phyloP scores from a whole-genome alignment of 164 flowering plant genomes.

The Brasenia schreberi region DNA sequence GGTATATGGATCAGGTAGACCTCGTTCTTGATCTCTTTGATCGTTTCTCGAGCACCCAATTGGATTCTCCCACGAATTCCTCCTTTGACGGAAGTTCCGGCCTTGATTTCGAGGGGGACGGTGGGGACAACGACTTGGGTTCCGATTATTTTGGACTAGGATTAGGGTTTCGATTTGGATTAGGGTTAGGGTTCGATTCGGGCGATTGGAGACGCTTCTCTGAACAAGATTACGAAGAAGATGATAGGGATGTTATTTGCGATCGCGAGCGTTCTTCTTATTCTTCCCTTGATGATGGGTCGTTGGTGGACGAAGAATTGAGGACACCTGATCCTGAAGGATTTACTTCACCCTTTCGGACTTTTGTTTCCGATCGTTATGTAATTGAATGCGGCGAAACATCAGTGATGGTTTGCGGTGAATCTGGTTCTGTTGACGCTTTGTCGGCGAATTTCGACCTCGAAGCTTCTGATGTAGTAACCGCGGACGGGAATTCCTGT shows the following conservation, averaged over 20 bases:
- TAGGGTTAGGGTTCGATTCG: constrained; percentile 21
- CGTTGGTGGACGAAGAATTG: constrained; percentile 9
- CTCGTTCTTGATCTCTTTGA: constrained; percentile 52
- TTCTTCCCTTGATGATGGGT: not conserved
- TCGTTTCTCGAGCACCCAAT: constrained; percentile 19
- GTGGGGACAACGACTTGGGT: constrained; percentile 11
- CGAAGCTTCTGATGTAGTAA: not conserved
- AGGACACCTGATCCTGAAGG: not conserved
- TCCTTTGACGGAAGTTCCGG: constrained; percentile 20
- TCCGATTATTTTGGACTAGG: constrained; percentile 26
- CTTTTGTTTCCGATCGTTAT: constrained; percentile 4
- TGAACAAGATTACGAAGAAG: constrained; percentile 3
- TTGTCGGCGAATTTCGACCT: not conserved
- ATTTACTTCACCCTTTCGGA: not conserved
- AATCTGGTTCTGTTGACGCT: not conserved
- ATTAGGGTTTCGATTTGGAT: constrained; percentile 18
- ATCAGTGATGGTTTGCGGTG: constrained; percentile 2
- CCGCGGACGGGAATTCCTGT: not conserved
- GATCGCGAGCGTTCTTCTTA: not conserved
- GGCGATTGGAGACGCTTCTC: constrained; percentile 25
- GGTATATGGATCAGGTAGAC: constrained; percentile 34
- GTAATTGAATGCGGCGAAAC: constrained; percentile 13
- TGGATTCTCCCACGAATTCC: constrained; percentile 9
- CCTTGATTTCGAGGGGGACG: constrained; percentile 5
- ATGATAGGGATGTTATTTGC: not conserved